Evolutionary conservation across 176 grass and related monocot genomes (phyloP), one percentile per base, ranked within the genome.

Genomic region (Ensete glaucum): DNA sequence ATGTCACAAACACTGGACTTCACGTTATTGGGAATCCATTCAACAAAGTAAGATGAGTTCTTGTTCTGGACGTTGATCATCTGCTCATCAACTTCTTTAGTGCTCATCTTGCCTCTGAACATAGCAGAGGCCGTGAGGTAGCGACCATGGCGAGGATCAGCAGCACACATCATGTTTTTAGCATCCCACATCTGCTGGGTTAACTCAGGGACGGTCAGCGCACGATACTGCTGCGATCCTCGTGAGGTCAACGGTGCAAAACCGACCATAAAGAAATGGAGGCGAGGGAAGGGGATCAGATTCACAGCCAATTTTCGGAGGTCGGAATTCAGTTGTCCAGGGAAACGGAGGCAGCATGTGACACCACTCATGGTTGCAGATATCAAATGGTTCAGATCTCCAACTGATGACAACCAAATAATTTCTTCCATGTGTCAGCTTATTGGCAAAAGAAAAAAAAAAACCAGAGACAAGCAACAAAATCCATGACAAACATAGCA

Each of bases 51-150:
- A 1, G 72, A 74, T 27, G 72, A 74, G 23, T 74, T 74, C 53
- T 74, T 74, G 53, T 74, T 74, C 25, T 74, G 72, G 12, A 74
- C 72, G 11, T 74, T 74, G 72, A 74, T 74, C 72, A 74, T 74
- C 24, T 74, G 72, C 72, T 74, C 72, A 29, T 74, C 72, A 27
- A 74, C 72, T 74, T 74, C 72, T 58, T 74, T 74, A 23, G 72
- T 74, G 72, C 72, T 74, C 72, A 74, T 74, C 23, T 58, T 74
- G 52, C 72, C 72, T 56, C 72, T 54, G 53, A 74, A 74, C 72
- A 74, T 74, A 22, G 72, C 72, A 57, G 72, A 74, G 8, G 72
- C 72, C 10, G 72, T 74, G 7, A 74, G 72, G 72, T 74, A 74
- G 15, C 72, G 72, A 2, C 72, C 72, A 22, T 74, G 72, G 8